Conservation (phyloP, 805 yeast species). For the Brettanomyces custersianus region DNA sequence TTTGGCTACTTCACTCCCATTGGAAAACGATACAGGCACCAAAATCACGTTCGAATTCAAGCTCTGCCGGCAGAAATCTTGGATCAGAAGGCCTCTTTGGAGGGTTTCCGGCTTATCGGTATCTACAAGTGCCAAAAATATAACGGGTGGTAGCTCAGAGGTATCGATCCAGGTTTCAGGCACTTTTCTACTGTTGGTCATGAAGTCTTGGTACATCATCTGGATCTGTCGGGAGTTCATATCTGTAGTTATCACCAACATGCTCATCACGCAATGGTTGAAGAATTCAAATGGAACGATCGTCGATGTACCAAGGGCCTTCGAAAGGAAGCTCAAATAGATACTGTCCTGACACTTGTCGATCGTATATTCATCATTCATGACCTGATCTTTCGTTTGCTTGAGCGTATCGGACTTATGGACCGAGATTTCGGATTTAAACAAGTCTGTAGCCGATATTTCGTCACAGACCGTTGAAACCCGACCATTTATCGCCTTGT, state of each 20-base stretch:
- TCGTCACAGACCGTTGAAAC: too few relatives aligned
- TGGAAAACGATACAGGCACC: slow-evolving; percentile 4
- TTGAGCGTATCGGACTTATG: too few relatives aligned
- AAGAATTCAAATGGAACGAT: slow-evolving; percentile 76
- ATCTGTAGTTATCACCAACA: slow-evolving; percentile 52
- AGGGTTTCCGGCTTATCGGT: slow-evolving; percentile 35
- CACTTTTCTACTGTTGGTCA: slow-evolving; percentile 39
- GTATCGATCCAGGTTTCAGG: slow-evolving; percentile 56
- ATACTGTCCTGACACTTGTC: too few relatives aligned
- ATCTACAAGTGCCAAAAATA: slow-evolving; percentile 44
- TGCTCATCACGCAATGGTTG: slow-evolving; percentile 75
- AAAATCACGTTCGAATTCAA: slow-evolving; percentile 5
- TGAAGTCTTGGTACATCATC: slow-evolving; percentile 41
- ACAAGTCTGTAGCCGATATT: too few relatives aligned
- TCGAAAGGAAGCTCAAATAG: slow-evolving; percentile 49
- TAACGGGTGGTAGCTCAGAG: slow-evolving; percentile 48
- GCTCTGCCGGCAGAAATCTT: slow-evolving; percentile 21
- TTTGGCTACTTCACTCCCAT: neutral
- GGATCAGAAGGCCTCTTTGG: slow-evolving; percentile 26
- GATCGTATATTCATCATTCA: too few relatives aligned
- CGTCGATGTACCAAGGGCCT: slow-evolving; percentile 47
- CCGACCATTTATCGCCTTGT: too few relatives aligned
- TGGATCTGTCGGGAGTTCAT: slow-evolving; percentile 52
- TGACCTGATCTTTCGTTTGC: too few relatives aligned
- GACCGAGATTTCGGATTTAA: too few relatives aligned